Conservation (phyloP, 495 filamentous ascomycete species). For the Xylaria venustula region DNA sequence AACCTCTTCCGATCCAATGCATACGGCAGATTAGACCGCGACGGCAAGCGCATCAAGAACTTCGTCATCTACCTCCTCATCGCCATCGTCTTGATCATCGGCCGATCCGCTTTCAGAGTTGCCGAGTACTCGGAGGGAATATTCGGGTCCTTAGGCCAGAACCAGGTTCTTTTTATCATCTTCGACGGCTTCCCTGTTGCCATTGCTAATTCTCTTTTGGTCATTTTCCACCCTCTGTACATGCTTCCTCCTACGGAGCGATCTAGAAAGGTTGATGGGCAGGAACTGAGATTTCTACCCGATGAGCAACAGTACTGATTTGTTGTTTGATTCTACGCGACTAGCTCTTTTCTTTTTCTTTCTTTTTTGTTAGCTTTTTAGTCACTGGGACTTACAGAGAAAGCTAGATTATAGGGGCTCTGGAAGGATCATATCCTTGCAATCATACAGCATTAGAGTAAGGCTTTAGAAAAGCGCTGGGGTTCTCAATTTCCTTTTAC, state of each 20-base stretch:
- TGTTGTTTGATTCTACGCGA: too few species aligned
- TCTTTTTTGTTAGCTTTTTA: too few species aligned
- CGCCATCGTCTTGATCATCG: constrained; percentile 6
- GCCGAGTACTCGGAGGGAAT: constrained; percentile 6
- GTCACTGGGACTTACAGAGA: too few species aligned
- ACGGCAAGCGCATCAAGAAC: not conserved
- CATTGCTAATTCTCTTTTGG: constrained; percentile 7
- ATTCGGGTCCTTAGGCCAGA: constrained; percentile 1
- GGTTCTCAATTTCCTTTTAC: too few species aligned
- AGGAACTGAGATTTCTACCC: constrained; percentile 1
- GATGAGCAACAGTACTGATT: not conserved
- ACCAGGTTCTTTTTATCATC: constrained; percentile 8
- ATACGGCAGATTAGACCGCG: not conserved
- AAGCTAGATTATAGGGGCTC: too few species aligned
- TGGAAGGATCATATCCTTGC: too few species aligned
- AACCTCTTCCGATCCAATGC: not conserved
- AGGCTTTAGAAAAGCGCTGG: too few species aligned
- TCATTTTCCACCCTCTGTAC: constrained; percentile 8
- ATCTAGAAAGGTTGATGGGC: not conserved
- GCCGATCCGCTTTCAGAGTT: constrained; percentile 3
- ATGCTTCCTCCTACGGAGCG: constrained; percentile 3
- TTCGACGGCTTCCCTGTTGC: constrained; percentile 10
- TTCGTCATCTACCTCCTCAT: not conserved
- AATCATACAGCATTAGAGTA: too few species aligned
- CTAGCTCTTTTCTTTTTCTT: too few species aligned